Base-by-base conservation (phyloP, 169 alveolate genomes). In the Cryptosporidium baileyi region DNA sequence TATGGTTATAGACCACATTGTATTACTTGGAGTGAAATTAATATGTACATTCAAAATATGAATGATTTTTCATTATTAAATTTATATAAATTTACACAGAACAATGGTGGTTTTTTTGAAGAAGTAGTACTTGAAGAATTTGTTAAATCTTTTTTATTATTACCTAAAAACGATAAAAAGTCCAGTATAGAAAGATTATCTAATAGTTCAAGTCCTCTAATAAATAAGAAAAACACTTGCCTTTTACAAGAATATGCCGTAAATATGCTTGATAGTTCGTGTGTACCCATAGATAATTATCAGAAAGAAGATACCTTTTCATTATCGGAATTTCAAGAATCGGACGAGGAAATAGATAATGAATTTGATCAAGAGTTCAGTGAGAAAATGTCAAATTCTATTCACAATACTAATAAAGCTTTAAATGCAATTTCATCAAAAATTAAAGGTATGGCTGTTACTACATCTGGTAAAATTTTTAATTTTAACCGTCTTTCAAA, bases 1-100 rank as follows among this genome's bases (percentile, higher is more conserved):
- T 74, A 51, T 57, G 85, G 85, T 22, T 74, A 74, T 41, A 74
- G 74, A 3, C 85, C 85, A 24, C 60, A 74, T 54, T 54, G 85
- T 36, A 57, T 74, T 22, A 74, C 63, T 57, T 74, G 85, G 85
- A 57, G 24, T 24, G 85, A 74, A n/a, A 34, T 74, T 6, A 57
- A 36, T 19, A 9, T 32, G 49, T 57, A 54, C 36, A 61, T 74
- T 7, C 47, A 74, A 19, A 43, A 34, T 15, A 19, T 57, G 67
- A 74, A 74, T 30, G 85, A 74, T 17, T 26, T 43, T 11, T 22
- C 60, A n/a, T 24, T 74, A 47, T 32, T 32, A 38, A 57, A 45
- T 38, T n/a, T 74, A 22, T 74, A 52, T 26, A 74, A 54, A 57
- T 32, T 26, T 24, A 51, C 85, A 41, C 49, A 51, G n/a, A 30